Evolutionary conservation across 805 yeast species (phyloP), one percentile per base, ranked within the genome.

Genomic region (Cyberlindnera mississippiensis): DNA sequence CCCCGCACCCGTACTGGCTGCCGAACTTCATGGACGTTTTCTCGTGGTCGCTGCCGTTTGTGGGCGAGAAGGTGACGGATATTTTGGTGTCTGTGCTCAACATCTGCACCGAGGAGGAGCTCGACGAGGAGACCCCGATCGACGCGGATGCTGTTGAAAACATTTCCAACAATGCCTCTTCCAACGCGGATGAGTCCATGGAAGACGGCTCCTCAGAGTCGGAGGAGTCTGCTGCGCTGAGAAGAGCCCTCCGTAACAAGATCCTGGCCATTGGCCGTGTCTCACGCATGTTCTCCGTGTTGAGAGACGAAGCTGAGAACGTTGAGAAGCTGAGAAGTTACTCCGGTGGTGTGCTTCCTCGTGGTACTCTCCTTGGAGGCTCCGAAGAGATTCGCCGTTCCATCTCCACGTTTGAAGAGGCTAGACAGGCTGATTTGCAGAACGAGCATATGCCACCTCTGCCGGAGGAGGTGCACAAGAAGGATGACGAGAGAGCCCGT

Each of bases 21-120:
- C 98, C 98, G 7, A 89, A 89, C 62, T 87, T 90, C 56, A 88
- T 90, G 95, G 97, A 93, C 62, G 96, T 91, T 6, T 91, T 91
- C 63, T 84, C 96, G 10, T 93, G 98, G 98, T 86, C 96, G 2
- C 69, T 91, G 43, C 99, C 98, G 7, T 91, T 93, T 68, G 97
- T 93, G 18, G 98, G 97, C 16, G 96, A 91, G 61, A 87, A 93
- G 59, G 85, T 90, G 41, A 86, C 96, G 12, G 98, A 93, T 60
- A 90, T 91, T 84, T 72, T 91, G 58, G 85, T 88, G 17, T 78
- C 93, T 1, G 85, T 91, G 30, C 73, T 93, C 60, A 91, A 91
- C 62, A 86, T 93, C 43, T 91, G 99, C 67, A 85, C 97, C 0
- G 95, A 90, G 58, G 96, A 91, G 59, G 99, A 91, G 63, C 72